Base-by-base conservation (phyloP, 257 asterid genomes). In the Solanum ossicruentum region DNA sequence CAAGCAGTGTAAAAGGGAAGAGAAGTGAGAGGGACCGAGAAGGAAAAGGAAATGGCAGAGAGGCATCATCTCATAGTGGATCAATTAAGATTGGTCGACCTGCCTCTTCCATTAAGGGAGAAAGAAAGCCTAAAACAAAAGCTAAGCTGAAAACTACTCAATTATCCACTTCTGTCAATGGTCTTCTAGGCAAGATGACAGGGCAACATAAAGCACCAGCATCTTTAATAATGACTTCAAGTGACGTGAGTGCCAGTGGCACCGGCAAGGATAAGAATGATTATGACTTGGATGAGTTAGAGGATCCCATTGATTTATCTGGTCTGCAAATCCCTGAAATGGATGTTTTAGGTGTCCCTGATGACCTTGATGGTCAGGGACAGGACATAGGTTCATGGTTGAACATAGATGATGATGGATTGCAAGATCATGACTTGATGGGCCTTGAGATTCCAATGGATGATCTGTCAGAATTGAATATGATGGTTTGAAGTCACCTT, bases 361-460 rank as follows among this genome's bases (percentile, higher is more conserved):
- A 84, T 88, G 97, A 93, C 88, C 89, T 93, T 83, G 93, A 91
- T 84, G 94, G 92, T 88, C 97, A 94, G 85, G 99, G 93, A 85
- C 97, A 91, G 88, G 99, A 95, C 88, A 80, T 95, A 84, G 98
- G 96, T 54, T 92, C 97, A 49, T 95, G 98, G 98, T 91, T 95
- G 92, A 91, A 91, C 88, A 89, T 92, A 23, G 98, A 92, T 79
- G 98, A 93, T 41, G 98, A 92, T 87, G 90, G 92, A 21, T 84
- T 92, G 82, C 97, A 93, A 39, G 98, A 95, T 88, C 90, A 93
- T 73, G 96, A 93, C 86, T 93, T 85, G 85, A 88, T 93, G 91
- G 96, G 98, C 85, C 97, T 95, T 83, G 93, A 91, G 86, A 92
- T 94, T 87, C 98, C 98, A 75, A 93, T 92, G 96, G 98, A 95